Evolutionary conservation across 768 basidiomycete genomes (phyloP).

Genomic region (Candolleomyces aberdarensis): DNA sequence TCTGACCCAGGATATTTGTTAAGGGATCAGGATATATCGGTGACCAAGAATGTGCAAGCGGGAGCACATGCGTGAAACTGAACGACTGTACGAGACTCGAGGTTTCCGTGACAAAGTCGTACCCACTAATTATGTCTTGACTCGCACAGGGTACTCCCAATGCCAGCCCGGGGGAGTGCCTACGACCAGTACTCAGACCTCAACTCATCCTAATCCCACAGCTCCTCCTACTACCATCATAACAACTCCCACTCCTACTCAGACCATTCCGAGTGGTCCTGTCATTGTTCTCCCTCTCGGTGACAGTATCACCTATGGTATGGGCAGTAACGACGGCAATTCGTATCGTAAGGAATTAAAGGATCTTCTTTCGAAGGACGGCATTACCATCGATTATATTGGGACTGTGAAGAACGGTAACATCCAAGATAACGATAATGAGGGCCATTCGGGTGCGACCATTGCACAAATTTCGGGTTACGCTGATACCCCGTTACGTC

Average conservation of each 20-base stretch:
- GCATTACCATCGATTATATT: constrained; percentile 7
- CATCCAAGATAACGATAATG: constrained; percentile 7
- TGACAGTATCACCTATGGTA: constrained; percentile 9
- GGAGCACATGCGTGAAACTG: constrained; percentile 11
- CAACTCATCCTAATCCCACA: constrained; percentile 1
- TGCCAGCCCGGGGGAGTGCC: constrained; percentile 21
- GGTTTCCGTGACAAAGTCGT: background rate
- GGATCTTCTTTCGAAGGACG: background rate
- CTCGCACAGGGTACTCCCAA: constrained; percentile 20
- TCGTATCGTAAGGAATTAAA: constrained; percentile 9
- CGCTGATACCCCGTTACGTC: background rate
- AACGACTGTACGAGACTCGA: constrained; percentile 6
- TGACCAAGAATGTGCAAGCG: constrained; percentile 6
- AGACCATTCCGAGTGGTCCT: constrained; percentile 5
- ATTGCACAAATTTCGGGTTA: constrained; percentile 9
- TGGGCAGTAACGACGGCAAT: constrained; percentile 7
- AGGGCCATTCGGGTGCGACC: constrained; percentile 3
- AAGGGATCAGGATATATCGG: constrained; percentile 13
- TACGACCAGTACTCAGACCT: constrained; percentile 7
- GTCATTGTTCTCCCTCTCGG: constrained; percentile 9
- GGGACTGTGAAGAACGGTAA: constrained; percentile 8
- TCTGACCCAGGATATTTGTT: no score
- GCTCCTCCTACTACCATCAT: constrained; percentile 6
- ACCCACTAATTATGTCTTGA: background rate
- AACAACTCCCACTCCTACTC: constrained; percentile 1